Evolutionary conservation across 176 grass and related monocot species (phyloP), one percentile per base, ranked within the genome.

Genomic region (Melocanna baccifera): DNA sequence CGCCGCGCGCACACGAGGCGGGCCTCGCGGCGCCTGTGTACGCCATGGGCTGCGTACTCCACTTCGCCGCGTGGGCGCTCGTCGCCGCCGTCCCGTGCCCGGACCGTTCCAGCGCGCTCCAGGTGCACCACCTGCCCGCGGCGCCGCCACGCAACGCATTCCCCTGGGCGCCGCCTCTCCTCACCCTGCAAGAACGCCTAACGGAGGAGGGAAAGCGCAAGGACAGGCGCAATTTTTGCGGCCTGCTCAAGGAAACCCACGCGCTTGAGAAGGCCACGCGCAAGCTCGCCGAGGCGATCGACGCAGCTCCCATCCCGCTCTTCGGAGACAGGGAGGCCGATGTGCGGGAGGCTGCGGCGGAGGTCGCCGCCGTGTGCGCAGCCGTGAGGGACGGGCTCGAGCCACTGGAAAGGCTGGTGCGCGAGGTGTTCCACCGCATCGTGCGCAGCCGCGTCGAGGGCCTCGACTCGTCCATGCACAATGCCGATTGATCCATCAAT

Each of bases 391-490:
- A 90, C 1, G 93, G 90, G 3, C 93, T 99, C 6, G 93, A 96
- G 77, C 97, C 93, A 0, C 86, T 96, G 39, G 91, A 99, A 45
- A 88, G 68, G 58, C 97, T 91, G 84, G 87, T 99, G 69, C 92
- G 93, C 41, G 93, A 96, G 84, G 93, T 99, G 10, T 99, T 99
- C 89, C 93, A 92, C 77, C 90, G 93, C 81, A 96, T 99, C 22
- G 89, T 96, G 53, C 85, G 91, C 65, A 96, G 91, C 93, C 97
- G 97, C 18, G 94, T 94, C 1, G 97, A 99, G 67, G 91, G 91
- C 39, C 87, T 99, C 12, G 93, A 99, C 81, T 96, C 94, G 1
- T 84, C 88, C 63, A 90, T 87, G 71, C 85, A 90, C 84, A 87
- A 83, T 86, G 57, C 78, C 9, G 96, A 93, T 51, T 98, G 93